Evolutionary conservation across 2,329 filamentous ascomycete genomes (phyloP).

Genomic region (Diaporthe humulicola): DNA sequence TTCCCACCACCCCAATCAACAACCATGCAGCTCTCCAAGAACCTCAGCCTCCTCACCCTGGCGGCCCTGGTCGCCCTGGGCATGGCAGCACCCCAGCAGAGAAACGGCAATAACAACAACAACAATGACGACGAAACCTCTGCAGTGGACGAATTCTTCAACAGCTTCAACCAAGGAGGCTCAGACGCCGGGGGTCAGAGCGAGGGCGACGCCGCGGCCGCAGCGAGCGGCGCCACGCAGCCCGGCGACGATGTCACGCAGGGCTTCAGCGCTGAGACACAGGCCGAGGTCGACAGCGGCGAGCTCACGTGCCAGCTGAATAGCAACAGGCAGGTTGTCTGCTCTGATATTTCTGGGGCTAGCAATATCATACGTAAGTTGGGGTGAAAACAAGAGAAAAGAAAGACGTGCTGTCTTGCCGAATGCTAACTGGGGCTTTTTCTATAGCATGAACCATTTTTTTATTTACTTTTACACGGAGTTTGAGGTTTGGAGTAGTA

Average conservation of each 20-base stretch:
- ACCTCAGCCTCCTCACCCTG: not conserved
- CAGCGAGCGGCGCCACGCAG: not conserved
- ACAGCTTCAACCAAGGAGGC: not conserved
- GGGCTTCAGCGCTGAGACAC: not conserved
- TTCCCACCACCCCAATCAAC: not conserved
- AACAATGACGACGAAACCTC: not conserved
- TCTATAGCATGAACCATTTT: not conserved
- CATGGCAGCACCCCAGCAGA: not conserved
- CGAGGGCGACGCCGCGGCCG: not conserved
- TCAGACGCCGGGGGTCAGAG: not conserved
- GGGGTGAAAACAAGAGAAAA: not conserved
- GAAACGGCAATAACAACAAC: not conserved
- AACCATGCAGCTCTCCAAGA: not conserved
- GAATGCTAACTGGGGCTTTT: not conserved
- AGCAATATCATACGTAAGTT: not conserved
- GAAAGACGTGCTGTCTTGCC: no score
- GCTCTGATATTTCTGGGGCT: not conserved
- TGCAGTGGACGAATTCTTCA: not conserved
- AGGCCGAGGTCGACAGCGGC: not conserved
- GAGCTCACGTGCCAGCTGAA: conserved; percentile 1
- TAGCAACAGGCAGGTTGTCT: not conserved
- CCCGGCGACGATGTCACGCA: not conserved
- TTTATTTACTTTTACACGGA: not conserved
- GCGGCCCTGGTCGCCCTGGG: not conserved
- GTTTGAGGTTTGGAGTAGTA: not conserved